Evolutionary conservation across 2,329 filamentous ascomycete species (phyloP).

Genomic region (Pseudocercospora macadamiae): DNA sequence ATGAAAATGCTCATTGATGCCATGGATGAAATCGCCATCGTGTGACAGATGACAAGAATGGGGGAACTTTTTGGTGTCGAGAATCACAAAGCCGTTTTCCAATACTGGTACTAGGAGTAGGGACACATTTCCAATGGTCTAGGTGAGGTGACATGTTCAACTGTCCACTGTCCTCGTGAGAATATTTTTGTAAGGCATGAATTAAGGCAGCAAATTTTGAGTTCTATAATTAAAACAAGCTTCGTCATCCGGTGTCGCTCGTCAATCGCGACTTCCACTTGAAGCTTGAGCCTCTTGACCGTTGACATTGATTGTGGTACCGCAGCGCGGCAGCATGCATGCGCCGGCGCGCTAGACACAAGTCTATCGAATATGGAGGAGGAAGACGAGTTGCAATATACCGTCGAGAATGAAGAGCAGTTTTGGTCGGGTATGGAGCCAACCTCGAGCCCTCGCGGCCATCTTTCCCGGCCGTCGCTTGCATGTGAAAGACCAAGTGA

Average conservation of each 20-base stretch:
- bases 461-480: neutral
- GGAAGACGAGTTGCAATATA: constrained; percentile 62
- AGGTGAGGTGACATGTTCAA: too few relatives aligned
- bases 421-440: constrained; percentile 77
- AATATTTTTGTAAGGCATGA: too few relatives aligned
- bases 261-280: neutral
- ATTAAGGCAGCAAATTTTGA: too few relatives aligned
- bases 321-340: constrained; percentile 6
- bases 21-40: too few relatives aligned
- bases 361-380: constrained; percentile 52
- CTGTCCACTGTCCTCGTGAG: too few relatives aligned
- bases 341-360: neutral
- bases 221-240: neutral
- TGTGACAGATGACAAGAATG: too few relatives aligned
- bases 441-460: neutral
- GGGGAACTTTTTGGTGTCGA: too few relatives aligned
- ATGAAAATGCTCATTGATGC: too few relatives aligned
- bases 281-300: neutral
- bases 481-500: constrained; percentile 13
- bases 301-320: neutral
- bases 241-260: neutral
- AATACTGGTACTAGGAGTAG: too few relatives aligned
- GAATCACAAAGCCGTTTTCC: too few relatives aligned
- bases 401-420: constrained; percentile 77
- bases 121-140: too few relatives aligned